Percentiles rank a stretch among this genome's conserved stretches.
phyloP scores from a whole-genome alignment of 495 filamentous ascomycete species.

The Aspergillus leporis region DNA sequence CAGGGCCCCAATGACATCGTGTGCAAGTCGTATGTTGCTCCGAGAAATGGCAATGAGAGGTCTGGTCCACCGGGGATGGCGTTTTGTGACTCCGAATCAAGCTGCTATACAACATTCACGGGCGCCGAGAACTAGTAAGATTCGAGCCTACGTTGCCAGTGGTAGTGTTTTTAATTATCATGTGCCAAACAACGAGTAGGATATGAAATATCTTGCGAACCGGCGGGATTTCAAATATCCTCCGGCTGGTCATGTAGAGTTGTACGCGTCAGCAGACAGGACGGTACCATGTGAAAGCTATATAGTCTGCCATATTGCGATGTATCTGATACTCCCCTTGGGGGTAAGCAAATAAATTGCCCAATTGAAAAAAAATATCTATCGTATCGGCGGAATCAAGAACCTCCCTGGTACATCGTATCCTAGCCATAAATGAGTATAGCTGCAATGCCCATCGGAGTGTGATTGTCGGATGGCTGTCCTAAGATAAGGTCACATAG shows the following conservation, averaged over 20 bases:
- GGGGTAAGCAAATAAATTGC: too few species aligned
- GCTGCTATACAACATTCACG: not conserved
- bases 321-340: too few species aligned
- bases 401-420: not conserved
- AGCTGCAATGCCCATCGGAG: too few species aligned
- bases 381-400: not conserved
- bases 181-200: too few species aligned
- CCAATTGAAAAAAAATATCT: too few species aligned
- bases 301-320: too few species aligned
- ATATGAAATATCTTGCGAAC: too few species aligned
- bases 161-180: not conserved
- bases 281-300: not conserved
- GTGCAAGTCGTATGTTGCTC: not conserved
- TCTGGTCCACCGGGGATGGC: too few species aligned
- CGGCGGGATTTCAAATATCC: not conserved
- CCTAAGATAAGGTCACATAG: too few species aligned
- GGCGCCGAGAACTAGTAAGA: not conserved
- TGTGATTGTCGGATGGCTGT: too few species aligned
- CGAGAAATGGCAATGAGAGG: not conserved
- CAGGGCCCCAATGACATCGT: conserved; percentile 1
- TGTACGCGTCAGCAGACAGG: not conserved
- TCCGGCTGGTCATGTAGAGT: not conserved
- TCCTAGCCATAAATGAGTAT: not conserved
- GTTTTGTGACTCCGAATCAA: not conserved
- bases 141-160: not conserved